Conservation (phyloP, 2,329 filamentous ascomycete species). For the Nigrospora osmanthi region DNA sequence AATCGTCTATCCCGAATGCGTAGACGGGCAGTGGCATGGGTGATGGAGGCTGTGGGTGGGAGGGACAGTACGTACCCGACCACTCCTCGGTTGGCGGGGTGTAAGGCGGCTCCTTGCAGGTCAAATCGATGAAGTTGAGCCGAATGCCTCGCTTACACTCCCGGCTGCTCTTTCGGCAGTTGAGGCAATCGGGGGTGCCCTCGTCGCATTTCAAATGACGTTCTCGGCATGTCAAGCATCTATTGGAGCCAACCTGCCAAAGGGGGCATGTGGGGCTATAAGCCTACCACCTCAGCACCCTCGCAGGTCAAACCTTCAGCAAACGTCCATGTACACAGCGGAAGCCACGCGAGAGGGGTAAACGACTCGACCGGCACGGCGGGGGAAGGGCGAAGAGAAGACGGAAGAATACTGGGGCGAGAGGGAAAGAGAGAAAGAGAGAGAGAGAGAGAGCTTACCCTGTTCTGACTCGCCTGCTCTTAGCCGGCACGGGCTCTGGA, state of each 20-base stretch:
- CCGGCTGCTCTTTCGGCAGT: conserved; percentile 82
- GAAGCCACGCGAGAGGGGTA: background rate
- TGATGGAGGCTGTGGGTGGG: background rate
- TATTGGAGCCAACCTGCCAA: background rate
- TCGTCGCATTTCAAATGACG: conserved; percentile 90
- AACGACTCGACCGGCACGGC: too few species aligned
- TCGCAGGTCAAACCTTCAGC: background rate
- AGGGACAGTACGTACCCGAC: conserved; percentile 36
- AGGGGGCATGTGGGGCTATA: background rate
- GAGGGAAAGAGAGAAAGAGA: background rate
- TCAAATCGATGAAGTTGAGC: conserved; percentile 86
- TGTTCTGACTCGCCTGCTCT: conserved; percentile 81
- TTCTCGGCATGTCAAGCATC: conserved; percentile 79
- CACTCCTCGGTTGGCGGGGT: conserved; percentile 57
- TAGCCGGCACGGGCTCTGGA: conserved; percentile 28
- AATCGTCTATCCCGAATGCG: too few species aligned
- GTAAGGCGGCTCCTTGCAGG: conserved; percentile 60
- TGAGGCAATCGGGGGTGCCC: conserved; percentile 54
- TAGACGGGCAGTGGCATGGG: too few species aligned
- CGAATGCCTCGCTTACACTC: conserved; percentile 79
- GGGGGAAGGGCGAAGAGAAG: background rate
- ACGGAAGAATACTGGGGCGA: too few species aligned
- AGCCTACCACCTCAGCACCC: background rate
- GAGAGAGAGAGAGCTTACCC: conserved; percentile 21
- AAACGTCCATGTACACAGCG: background rate